Evolutionary conservation across 1,139 yeast genomes (phyloP).

Genomic region (Schwanniomyces etchellsii): DNA sequence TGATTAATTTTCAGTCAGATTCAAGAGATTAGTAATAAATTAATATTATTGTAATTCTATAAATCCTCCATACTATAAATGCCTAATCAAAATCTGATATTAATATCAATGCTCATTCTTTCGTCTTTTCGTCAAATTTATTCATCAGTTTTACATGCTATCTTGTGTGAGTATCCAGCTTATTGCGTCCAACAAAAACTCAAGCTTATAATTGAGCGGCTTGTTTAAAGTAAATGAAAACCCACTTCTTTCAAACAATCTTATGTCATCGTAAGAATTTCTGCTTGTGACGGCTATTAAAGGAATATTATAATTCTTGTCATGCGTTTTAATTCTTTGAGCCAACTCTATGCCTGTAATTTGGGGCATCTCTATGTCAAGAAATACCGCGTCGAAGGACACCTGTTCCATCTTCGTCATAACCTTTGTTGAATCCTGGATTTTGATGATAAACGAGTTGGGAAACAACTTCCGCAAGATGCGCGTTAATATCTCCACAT

Average conservation of each 20-base stretch:
- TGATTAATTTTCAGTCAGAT: too few species aligned
- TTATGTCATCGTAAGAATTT: constrained; percentile 20
- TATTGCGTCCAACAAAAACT: too few species aligned
- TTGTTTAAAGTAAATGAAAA: constrained; percentile 39
- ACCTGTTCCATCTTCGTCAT: constrained; percentile 13
- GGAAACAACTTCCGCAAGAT: constrained; percentile 34
- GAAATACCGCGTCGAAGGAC: constrained; percentile 30
- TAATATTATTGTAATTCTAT: too few species aligned
- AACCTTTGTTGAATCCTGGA: constrained; percentile 30
- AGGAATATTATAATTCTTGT: constrained; percentile 19
- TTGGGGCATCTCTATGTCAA: constrained; percentile 45
- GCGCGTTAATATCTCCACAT: constrained; percentile 31
- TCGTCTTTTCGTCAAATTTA: too few species aligned
- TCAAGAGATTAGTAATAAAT: constrained; percentile 1
- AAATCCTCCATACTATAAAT: too few species aligned
- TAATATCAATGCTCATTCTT: too few species aligned
- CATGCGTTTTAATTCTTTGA: constrained; percentile 17
- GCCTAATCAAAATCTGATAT: too few species aligned
- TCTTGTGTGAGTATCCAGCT: too few species aligned
- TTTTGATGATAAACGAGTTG: constrained; percentile 19
- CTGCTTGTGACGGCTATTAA: constrained; percentile 42
- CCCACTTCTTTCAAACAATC: constrained; percentile 27
- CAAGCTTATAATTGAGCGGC: constrained; percentile 27
- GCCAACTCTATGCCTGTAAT: constrained; percentile 41
- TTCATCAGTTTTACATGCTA: too few species aligned